A percentile compares a stretch with the other conserved stretches of the same genome.
These are phyloP conservation scores for Lipomyces chichibuensis DNA, from an alignment of 805 yeast genomes.

Conservation along the genomic window DNA sequence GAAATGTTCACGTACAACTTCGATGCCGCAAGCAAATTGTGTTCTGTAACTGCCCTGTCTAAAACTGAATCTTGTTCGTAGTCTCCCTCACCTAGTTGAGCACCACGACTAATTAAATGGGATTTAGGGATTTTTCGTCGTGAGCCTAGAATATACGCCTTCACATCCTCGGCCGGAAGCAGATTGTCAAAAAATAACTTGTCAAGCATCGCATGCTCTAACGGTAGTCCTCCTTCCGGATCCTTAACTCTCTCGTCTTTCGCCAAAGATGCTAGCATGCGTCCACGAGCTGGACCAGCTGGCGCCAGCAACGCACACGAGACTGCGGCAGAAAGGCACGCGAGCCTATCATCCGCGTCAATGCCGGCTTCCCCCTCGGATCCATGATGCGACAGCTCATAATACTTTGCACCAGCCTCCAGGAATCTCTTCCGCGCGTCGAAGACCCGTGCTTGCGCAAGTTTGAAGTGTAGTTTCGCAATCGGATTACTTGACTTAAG, in stretches of 20 bases:
- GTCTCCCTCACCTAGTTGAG: slow-evolving; percentile 1
- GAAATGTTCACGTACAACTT: slow-evolving; percentile 40
- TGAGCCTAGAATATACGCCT: slow-evolving; percentile 29
- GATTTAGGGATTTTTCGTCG: slow-evolving; percentile 13
- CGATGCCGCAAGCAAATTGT: slow-evolving; percentile 43
- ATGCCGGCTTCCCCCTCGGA: slow-evolving; percentile 21
- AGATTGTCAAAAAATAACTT: slow-evolving; percentile 40
- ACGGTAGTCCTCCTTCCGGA: slow-evolving; percentile 18
- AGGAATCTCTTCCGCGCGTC: slow-evolving; percentile 41
- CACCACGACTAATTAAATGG: slow-evolving; percentile 14
- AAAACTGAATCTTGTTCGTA: slow-evolving; percentile 38
- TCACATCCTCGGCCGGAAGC: slow-evolving; percentile 38
- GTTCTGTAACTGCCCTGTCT: slow-evolving; percentile 42
- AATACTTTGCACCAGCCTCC: slow-evolving; percentile 42
- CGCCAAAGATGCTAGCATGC: slow-evolving; percentile 38
- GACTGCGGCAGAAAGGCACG: slow-evolving; percentile 40
- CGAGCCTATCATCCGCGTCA: slow-evolving; percentile 38
- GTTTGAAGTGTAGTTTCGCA: slow-evolving; percentile 38
- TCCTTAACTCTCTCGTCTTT: slow-evolving; percentile 38
- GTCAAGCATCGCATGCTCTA: slow-evolving; percentile 36
- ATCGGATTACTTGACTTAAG: slow-evolving; percentile 28
- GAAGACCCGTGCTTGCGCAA: slow-evolving; percentile 42
- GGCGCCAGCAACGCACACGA: slow-evolving; percentile 42
- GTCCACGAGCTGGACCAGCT: slow-evolving; percentile 42
- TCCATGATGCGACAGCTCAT: slow-evolving; percentile 38